phyloP scores from a whole-genome alignment of 768 basidiomycete genomes.

The Leccinum variicolor region DNA sequence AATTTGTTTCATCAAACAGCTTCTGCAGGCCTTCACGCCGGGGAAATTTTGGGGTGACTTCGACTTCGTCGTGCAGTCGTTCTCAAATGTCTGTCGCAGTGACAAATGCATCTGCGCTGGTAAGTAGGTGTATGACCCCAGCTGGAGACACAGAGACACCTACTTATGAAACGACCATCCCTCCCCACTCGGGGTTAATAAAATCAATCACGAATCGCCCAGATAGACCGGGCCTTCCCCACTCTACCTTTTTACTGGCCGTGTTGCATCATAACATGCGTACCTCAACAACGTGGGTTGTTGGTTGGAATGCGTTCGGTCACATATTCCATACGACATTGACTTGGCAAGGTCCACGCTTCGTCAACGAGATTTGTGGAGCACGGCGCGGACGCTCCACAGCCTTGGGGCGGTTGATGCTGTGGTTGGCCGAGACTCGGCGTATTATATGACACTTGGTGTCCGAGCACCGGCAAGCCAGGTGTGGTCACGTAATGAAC shows the following conservation, averaged over 20 bases:
- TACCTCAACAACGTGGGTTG: constrained; percentile 6
- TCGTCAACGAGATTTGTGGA: neutral
- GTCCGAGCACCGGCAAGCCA: constrained; percentile 6
- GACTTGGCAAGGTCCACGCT: neutral
- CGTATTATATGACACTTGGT: neutral
- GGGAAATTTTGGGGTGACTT: constrained; percentile 1
- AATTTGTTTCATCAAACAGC: constrained; percentile 6
- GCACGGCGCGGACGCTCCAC: neutral
- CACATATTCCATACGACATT: neutral
- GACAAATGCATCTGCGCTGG: constrained; percentile 9
- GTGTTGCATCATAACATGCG: constrained; percentile 1
- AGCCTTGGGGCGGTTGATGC: neutral
- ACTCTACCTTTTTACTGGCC: neutral
- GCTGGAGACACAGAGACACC: neutral
- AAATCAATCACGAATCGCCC: constrained; percentile 7
- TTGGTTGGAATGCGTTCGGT: neutral
- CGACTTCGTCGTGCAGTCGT: constrained; percentile 3
- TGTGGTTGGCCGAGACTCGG: neutral
- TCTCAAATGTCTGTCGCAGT: constrained; percentile 7
- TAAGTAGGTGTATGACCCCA: constrained; percentile 1
- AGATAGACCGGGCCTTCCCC: constrained; percentile 1
- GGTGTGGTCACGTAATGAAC: neutral
- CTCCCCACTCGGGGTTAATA: constrained; percentile 10
- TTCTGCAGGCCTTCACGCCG: constrained; percentile 6
- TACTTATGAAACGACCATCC: constrained; percentile 1